Evolutionary conservation across 2,329 filamentous ascomycete genomes (phyloP).

Genomic region (Colletotrichum costaricense): DNA sequence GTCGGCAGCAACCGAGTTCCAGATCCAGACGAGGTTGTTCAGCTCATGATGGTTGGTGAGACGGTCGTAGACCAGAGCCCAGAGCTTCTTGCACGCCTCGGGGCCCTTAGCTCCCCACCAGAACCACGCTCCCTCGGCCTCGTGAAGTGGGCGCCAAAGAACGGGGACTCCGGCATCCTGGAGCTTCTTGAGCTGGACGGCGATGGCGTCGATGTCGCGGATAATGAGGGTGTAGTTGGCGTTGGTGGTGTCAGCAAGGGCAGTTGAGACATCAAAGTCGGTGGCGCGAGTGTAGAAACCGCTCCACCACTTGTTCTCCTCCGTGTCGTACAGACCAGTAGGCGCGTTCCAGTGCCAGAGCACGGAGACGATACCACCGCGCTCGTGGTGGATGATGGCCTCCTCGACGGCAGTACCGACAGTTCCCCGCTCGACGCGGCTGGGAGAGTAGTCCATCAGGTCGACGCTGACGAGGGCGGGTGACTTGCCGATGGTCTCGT

Average conservation of each 20-base stretch:
- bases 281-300: conserved; percentile 63
- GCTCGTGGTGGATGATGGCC: conserved; percentile 54
- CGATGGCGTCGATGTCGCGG: conserved; percentile 59
- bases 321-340: conserved; percentile 57
- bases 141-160: conserved; percentile 60
- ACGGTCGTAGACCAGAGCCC: conserved; percentile 54
- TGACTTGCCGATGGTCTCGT: conserved; percentile 56
- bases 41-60: conserved; percentile 55
- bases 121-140: conserved; percentile 63
- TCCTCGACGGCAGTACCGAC: conserved; percentile 56
- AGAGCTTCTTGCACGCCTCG: conserved; percentile 57
- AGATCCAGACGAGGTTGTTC: conserved; percentile 62
- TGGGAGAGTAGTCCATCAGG: conserved; percentile 61
- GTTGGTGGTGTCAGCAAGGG: conserved; percentile 53
- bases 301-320: conserved; percentile 57
- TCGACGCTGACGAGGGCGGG: conserved; percentile 59
- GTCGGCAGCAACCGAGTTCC: conserved; percentile 56
- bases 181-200: conserved; percentile 56
- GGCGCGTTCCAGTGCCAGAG: conserved; percentile 63
- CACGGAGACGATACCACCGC: conserved; percentile 59
- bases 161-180: conserved; percentile 56
- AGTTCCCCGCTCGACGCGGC: conserved; percentile 54
- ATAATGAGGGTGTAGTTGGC: conserved; percentile 60
- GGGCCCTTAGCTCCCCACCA: conserved; percentile 63
- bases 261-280: conserved; percentile 57